Percentiles rank a stretch among this genome's conserved stretches.
Conservation (phyloP, 345 rosid species). For the Eucalyptus sp. region DNA sequence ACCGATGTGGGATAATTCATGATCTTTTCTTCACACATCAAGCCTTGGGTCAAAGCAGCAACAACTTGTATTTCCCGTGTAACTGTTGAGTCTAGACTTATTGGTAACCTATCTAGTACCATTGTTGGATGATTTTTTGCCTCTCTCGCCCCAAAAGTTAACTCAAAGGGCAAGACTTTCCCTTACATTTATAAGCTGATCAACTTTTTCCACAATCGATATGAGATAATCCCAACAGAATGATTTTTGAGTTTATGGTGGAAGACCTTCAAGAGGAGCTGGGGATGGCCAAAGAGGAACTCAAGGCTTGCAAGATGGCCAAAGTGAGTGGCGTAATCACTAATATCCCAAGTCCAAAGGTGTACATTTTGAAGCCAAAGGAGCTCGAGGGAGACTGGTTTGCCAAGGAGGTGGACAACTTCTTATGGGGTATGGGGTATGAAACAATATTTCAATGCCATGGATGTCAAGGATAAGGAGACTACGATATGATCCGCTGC, state of each 20-base stretch:
- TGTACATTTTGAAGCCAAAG: neutral
- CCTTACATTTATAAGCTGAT: accelerated
- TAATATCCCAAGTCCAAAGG: neutral
- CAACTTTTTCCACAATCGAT: neutral
- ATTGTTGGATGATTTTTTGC: neutral
- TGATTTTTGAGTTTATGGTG: neutral
- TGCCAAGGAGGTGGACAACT: neutral
- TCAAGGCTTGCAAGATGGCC: neutral
- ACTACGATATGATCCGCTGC: accelerated
- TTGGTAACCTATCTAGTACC: neutral
- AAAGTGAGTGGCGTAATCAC: neutral
- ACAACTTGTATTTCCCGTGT: accelerated
- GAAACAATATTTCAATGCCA: neutral
- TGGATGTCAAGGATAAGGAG: neutral
- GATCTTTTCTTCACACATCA: neutral
- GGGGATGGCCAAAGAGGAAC: neutral
- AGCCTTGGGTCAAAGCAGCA: neutral
- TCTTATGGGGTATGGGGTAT: neutral
- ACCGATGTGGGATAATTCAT: neutral
- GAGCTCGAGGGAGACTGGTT: neutral
- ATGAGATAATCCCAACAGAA: neutral
- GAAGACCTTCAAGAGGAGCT: neutral
- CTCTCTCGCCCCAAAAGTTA: neutral
- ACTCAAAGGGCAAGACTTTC: neutral
- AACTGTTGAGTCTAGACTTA: accelerated